Base-by-base conservation (phyloP, 495 filamentous ascomycete genomes). In the Poronia punctata region DNA sequence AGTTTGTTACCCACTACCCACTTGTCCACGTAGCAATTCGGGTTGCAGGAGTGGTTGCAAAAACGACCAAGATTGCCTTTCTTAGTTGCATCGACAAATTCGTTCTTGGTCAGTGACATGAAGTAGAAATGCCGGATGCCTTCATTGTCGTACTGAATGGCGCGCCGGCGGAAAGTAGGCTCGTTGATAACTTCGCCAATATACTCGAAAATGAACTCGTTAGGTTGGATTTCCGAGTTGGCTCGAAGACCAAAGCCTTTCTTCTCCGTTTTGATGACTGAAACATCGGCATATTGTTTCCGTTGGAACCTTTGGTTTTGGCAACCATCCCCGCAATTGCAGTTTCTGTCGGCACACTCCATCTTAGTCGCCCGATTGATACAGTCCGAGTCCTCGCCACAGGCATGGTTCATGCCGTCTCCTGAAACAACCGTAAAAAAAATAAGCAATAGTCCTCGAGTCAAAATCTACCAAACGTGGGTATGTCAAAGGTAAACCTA, bases 91-190 rank as follows among this genome's bases (percentile, higher is more conserved):
- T 99, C 92, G 42, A 99, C 86, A 51, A 97, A 99, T 65, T 97
- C 90, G 49, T 80, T 85, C 62, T 93, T 93, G 57, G 78, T 90
- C 40, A 99, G 80, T 25, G 93, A 97, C 92, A 99, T 99, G 65
- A 99, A 99, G 62, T 99, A 99, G 59, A 99, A 99, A 63, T 99
- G 92, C 57, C 88, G 92, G 70, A 99, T 96, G 22, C 88, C 89
- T 56, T 95, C 87, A 40, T 88, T 78, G 53, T 92, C 86, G 59
- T 99, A 99, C 46, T 89, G 83, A 12, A 83, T 67, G 79, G 88
- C 95, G 39, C 92, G 85, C 43, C 76, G 76, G 35, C 86, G 84
- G 55, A 97, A 99, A 26, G 80, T 81, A 10, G 68, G 62, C 62
- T 99, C 93, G 53, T 90, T 87, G 62, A 99, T 95, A 42, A 99